Conservation (phyloP, 257 asterid genomes). For the Osmanthus fragrans region DNA sequence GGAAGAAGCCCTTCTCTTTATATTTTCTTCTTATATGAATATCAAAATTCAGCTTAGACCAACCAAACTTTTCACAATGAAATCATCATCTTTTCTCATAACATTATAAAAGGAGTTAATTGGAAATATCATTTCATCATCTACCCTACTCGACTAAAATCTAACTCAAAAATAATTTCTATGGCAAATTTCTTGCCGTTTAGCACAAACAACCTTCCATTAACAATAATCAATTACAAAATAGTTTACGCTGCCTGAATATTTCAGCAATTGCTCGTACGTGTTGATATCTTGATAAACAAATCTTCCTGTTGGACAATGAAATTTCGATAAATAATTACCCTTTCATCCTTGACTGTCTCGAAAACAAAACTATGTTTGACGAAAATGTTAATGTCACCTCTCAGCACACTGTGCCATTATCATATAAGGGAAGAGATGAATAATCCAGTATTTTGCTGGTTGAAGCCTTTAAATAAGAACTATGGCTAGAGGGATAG, state of each 20-base stretch:
- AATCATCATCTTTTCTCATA: background rate
- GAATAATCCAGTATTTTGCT: background rate
- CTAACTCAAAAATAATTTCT: too few relatives aligned
- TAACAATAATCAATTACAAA: background rate
- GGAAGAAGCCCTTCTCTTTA: too few relatives aligned
- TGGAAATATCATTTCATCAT: too few relatives aligned
- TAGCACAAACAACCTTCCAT: too few relatives aligned
- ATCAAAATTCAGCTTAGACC: too few relatives aligned
- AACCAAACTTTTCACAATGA: too few relatives aligned
- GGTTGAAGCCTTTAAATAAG: background rate
- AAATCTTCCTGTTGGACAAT: background rate
- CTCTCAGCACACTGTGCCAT: background rate
- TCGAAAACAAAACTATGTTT: background rate
- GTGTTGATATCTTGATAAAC: background rate
- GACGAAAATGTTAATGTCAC: background rate
- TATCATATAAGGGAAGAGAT: background rate
- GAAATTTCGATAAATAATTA: background rate
- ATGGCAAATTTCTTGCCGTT: too few relatives aligned
- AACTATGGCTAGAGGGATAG: background rate
- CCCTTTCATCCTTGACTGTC: too few relatives aligned
- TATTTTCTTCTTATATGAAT: too few relatives aligned
- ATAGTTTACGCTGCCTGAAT: background rate
- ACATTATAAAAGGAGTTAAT: too few relatives aligned
- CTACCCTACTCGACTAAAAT: background rate
- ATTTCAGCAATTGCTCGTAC: background rate